These are phyloP conservation scores for Lasiosphaeriaceae sp. DNA, from an alignment of 495 filamentous ascomycete species.

Conservation along the genomic window DNA sequence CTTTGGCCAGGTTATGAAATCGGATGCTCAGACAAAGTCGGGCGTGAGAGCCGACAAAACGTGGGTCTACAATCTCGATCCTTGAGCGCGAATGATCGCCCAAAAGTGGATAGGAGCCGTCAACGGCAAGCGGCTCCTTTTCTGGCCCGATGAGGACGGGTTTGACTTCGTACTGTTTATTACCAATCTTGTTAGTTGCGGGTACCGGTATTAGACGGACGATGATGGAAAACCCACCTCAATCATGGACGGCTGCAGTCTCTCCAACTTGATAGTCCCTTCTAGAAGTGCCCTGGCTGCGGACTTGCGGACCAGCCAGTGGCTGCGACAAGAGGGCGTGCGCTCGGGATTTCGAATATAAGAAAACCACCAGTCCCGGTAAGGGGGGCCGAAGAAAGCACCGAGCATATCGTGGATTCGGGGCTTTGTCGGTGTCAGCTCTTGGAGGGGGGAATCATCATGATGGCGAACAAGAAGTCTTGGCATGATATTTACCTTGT, in stretches of 20 bases:
- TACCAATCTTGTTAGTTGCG: not conserved
- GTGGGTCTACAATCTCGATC: constrained; percentile 19
- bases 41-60: constrained; percentile 27
- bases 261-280: constrained; percentile 20
- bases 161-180: constrained; percentile 18
- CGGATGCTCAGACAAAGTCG: constrained; percentile 21
- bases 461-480: too few species aligned
- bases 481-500: not conserved
- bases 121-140: constrained; percentile 12
- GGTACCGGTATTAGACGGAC: not conserved
- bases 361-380: constrained; percentile 30
- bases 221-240: constrained; percentile 18
- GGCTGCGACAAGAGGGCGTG: constrained; percentile 16
- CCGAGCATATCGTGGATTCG: constrained; percentile 24
- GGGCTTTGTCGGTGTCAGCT: too few species aligned
- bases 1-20: constrained; percentile 18
- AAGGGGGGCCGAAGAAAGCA: constrained; percentile 25
- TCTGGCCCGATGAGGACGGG: constrained; percentile 13
- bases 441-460: too few species aligned
- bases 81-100: constrained; percentile 26
- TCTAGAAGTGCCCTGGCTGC: constrained; percentile 17
- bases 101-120: constrained; percentile 21
- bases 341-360: constrained; percentile 15
- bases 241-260: constrained; percentile 21
- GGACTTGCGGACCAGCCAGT: constrained; percentile 28